phyloP scores from a whole-genome alignment of 2,329 filamentous ascomycete species.

The Penicillium sp. region DNA sequence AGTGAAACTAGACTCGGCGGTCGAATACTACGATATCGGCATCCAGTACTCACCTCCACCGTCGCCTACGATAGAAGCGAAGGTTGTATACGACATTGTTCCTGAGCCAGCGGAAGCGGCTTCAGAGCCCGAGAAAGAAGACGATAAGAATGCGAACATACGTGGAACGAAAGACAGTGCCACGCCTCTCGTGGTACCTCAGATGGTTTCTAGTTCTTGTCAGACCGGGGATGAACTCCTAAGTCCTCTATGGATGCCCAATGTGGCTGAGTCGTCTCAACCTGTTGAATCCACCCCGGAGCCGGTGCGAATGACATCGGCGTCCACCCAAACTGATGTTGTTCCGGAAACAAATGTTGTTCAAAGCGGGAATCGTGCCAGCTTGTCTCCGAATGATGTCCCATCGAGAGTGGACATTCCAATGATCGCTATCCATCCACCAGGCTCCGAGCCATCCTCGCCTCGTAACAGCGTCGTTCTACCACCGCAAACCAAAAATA shows the following conservation, averaged over 20 bases:
- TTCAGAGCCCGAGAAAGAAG: background rate
- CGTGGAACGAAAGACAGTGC: conserved; percentile 28
- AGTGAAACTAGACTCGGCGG: conserved; percentile 50
- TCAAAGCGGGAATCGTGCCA: conserved; percentile 16
- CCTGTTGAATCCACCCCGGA: conserved; percentile 10
- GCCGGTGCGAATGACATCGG: conserved; percentile 27
- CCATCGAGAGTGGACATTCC: conserved; percentile 60
- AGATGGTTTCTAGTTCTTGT: conserved; percentile 45
- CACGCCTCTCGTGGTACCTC: conserved; percentile 33
- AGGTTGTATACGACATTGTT: conserved; percentile 9
- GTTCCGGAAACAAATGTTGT: conserved; percentile 8
- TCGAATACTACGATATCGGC: conserved; percentile 70
- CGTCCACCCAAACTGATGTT: conserved; percentile 40
- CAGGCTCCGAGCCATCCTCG: conserved; percentile 77
- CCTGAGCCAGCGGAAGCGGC: conserved; percentile 27
- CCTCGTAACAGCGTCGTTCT: conserved; percentile 73
- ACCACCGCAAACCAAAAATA: conserved; percentile 77
- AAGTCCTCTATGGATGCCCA: conserved; percentile 38
- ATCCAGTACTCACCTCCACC: conserved; percentile 81
- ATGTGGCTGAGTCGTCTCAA: conserved; percentile 25
- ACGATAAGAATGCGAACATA: background rate
- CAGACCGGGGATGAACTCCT: conserved; percentile 45
- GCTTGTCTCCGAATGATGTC: conserved; percentile 14
- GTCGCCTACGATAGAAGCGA: conserved; percentile 55
- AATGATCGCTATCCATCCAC: conserved; percentile 88